These are phyloP conservation scores for Curvularia eragrostidis DNA, from an alignment of 2,329 filamentous ascomycete genomes.

Conservation along the genomic window DNA sequence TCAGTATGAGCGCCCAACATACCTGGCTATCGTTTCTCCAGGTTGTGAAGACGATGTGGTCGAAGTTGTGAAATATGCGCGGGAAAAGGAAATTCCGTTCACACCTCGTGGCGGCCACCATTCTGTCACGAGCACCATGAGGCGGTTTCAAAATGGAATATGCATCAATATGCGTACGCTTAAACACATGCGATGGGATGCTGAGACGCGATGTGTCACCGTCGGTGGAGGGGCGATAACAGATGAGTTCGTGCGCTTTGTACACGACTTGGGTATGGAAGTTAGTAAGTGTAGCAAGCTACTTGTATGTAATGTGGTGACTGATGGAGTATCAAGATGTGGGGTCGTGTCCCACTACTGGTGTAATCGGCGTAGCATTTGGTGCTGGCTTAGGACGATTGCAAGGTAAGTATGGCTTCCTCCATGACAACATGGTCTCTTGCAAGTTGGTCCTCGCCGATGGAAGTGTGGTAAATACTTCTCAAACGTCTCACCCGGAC, in stretches of 20 bases:
- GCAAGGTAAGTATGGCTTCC: constrained; percentile 13
- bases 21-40: constrained; percentile 11
- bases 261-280: constrained; percentile 12
- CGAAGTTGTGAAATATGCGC: constrained; percentile 9
- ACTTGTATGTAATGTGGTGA: neutral
- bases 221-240: constrained; percentile 7
- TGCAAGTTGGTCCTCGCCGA: constrained; percentile 10
- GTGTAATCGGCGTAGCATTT: constrained; percentile 14
- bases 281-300: constrained; percentile 8
- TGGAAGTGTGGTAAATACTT: neutral
- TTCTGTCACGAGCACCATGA: constrained; percentile 11
- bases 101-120: constrained; percentile 14
- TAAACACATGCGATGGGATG: constrained; percentile 12
- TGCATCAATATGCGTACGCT: constrained; percentile 14
- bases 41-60: constrained; percentile 6
- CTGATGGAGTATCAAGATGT: constrained; percentile 7
- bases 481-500: neutral
- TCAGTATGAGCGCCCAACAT: constrained; percentile 13
- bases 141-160: constrained; percentile 9
- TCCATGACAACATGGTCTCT: constrained; percentile 13
- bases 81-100: constrained; percentile 11
- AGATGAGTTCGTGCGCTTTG: constrained; percentile 11
- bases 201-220: constrained; percentile 1
- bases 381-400: constrained; percentile 12
- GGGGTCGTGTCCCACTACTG: constrained; percentile 12